Base-by-base conservation (phyloP, 306 rosid species). In the Corylus americana region DNA sequence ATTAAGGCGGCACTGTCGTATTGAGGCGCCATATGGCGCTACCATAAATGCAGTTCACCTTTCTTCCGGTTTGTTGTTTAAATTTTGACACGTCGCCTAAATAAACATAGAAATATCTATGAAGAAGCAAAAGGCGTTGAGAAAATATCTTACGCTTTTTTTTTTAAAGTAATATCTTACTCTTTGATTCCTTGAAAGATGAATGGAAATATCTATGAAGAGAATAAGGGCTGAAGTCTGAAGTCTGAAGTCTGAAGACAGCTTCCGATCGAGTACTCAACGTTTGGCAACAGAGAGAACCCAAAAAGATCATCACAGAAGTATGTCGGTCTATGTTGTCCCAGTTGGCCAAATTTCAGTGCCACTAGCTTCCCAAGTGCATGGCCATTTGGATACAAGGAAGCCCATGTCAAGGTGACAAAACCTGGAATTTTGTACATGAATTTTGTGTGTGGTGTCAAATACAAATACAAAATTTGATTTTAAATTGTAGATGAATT, bases 351-450 rank as follows among this genome's bases (percentile, higher is more conserved):
- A 77, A 27, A 53, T 58, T 27, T 77, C 78, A 37, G 61, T 71
- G 31, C 82, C 90, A 74, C 80, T 78, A 58, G 69, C 78, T 82
- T 74, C 79, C 79, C 77, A 72, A 49, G n/a, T 74, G 79, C 82
- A 78, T 67, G 83, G 83, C 61, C 70, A 71, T 77, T 77, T 73
- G 17, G 77, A 76, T 61, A 61, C 82, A 71, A 81, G 39, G 70
- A 85, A 74, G 55, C 74, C 81, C 81, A 61, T 74, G 20, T 55
- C 67, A 79, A 92, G 97, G 95, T 92, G 11, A 47, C 10, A 58
- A 13, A 53, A 29, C 63, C 61, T 68, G 55, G 27, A 50, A 39
- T 17, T 57, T 22, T 45, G 4, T 27, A 12, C 45, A 1, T 31
- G 37, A 25, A n/a, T 45, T 48, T 69, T 12, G 8, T 39, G 6